These are phyloP conservation scores for Amphirosellinia nigrospora DNA, from an alignment of 495 filamentous ascomycete genomes.

Conservation along the genomic window DNA sequence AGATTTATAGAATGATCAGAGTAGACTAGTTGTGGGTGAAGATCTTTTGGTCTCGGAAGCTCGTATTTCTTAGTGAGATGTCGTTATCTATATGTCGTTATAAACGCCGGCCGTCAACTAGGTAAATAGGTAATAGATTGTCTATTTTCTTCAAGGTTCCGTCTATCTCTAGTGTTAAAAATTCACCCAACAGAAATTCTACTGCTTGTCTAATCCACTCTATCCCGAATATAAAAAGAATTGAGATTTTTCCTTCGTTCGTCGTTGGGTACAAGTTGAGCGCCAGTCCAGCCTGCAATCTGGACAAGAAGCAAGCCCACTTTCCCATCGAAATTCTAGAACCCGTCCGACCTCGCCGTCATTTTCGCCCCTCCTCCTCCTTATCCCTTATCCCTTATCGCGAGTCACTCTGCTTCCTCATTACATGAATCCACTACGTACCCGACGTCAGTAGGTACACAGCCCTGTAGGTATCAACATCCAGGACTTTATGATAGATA, in stretches of 20 bases:
- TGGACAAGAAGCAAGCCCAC: background rate
- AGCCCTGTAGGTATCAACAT: background rate
- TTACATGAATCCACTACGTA: slow-evolving; percentile 1
- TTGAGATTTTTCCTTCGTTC: background rate
- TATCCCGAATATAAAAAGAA: background rate
- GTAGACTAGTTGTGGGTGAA: background rate
- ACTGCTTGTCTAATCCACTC: no score
- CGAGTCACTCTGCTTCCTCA: background rate
- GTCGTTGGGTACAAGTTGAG: slow-evolving; percentile 18
- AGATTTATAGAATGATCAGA: background rate
- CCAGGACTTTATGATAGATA: background rate
- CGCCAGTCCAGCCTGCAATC: no score
- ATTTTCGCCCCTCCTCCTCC: background rate
- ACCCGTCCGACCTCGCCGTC: slow-evolving; percentile 7
- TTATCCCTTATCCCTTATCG: slow-evolving; percentile 18
- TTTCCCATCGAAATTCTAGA: slow-evolving; percentile 20
- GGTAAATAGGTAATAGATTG: no score
- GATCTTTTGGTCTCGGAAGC: background rate
- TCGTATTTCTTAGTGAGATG: background rate
- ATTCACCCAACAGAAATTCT: no score
- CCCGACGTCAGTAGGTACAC: background rate
- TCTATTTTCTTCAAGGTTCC: no score
- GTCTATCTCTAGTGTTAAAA: no score
- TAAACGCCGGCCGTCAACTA: background rate
- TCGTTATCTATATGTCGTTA: background rate